These are phyloP conservation scores for Macrophomina phaseolina DNA, from an alignment of 2,329 filamentous ascomycete genomes.

Conservation along the genomic window DNA sequence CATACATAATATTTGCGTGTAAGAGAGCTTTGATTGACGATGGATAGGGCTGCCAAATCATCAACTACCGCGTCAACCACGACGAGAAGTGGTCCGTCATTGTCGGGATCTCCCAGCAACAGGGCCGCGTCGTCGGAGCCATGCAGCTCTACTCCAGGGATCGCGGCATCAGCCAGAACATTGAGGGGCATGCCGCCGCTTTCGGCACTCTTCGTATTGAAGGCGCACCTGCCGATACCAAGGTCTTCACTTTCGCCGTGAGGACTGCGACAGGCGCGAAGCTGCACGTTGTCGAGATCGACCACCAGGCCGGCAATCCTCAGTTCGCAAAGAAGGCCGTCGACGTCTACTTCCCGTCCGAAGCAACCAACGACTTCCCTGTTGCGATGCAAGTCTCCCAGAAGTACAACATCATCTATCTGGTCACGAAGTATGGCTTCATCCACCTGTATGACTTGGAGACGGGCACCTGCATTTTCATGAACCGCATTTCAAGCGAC, in stretches of 20 bases:
- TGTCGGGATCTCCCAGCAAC: conserved; percentile 92
- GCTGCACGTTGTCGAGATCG: conserved; percentile 96
- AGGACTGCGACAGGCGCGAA: conserved; percentile 89
- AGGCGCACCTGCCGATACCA: conserved; percentile 86
- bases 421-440: conserved; percentile 98
- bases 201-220: conserved; percentile 91
- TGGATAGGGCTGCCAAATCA: conserved; percentile 88
- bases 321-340: conserved; percentile 94
- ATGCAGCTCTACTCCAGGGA: conserved; percentile 98
- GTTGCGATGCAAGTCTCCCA: conserved; percentile 97
- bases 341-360: conserved; percentile 95
- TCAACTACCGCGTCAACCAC: conserved; percentile 96
- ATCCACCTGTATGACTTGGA: conserved; percentile 99
- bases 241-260: conserved; percentile 96
- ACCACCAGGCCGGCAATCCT: conserved; percentile 88
- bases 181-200: conserved; percentile 94
- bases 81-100: conserved; percentile 99
- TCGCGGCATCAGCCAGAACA: conserved; percentile 94
- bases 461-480: conserved; percentile 93
- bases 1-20: background rate
- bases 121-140: conserved; percentile 90
- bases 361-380: conserved; percentile 96
- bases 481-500: conserved; percentile 99
- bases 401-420: conserved; percentile 95
- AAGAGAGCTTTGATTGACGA: conserved; percentile 25